Evolutionary conservation across 306 rosid genomes (phyloP).

Genomic region (Pyrus pyrifolia): DNA sequence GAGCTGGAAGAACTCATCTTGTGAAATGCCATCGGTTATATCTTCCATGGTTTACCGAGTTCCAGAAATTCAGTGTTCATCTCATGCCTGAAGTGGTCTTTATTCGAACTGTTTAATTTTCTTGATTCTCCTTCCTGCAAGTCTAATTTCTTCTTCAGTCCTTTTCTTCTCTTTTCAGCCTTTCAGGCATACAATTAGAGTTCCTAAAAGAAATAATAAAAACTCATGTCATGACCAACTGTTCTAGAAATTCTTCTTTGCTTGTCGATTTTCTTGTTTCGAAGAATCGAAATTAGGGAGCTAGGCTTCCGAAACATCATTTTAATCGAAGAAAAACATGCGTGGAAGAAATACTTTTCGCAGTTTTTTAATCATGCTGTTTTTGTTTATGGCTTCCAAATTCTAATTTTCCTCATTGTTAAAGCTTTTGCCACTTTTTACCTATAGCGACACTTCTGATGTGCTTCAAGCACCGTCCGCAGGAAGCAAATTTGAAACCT

Average conservation of each 20-base stretch:
- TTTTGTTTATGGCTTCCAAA: neutral
- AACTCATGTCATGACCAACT: no score
- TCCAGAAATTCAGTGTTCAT: conserved; percentile 88
- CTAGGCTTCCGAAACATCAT: no score
- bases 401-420: neutral
- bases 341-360: neutral
- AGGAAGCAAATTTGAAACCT: neutral
- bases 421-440: neutral
- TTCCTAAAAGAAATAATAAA: neutral
- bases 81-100: conserved; percentile 79
- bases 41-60: conserved; percentile 50
- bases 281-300: neutral
- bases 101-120: conserved; percentile 72
- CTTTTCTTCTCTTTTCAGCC: neutral
- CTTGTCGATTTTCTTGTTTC: neutral
- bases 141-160: conserved; percentile 1
- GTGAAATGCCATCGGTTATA: conserved; percentile 84
- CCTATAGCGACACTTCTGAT: neutral
- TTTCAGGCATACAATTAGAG: neutral
- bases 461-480: neutral
- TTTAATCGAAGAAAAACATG: no score
- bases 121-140: conserved; percentile 71
- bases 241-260: neutral
- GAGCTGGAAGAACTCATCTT: conserved; percentile 20
- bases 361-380: neutral